Conservation (phyloP, 345 rosid genomes). For the Durio zibethinus region DNA sequence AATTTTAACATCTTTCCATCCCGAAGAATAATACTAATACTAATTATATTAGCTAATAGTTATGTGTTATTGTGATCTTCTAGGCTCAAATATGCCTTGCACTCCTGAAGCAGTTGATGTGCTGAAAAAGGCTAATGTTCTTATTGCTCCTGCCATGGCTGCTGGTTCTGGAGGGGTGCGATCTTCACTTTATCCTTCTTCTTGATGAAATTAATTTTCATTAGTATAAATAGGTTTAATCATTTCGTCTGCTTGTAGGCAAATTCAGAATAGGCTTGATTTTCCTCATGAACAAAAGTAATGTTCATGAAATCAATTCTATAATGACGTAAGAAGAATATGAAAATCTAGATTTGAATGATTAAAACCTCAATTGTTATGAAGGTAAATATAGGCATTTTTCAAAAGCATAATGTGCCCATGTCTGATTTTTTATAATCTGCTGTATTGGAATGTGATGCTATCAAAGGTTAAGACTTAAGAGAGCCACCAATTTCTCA, state of each 20-base stretch:
- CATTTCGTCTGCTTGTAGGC: neutral
- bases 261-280: neutral
- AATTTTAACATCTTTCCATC: neutral
- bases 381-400: neutral
- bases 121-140: conserved; percentile 80
- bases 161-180: conserved; percentile 99
- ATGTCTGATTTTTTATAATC: neutral
- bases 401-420: neutral
- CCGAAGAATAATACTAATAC: neutral
- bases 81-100: conserved; percentile 98
- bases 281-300: neutral
- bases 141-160: conserved; percentile 94
- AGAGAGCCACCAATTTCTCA: neutral
- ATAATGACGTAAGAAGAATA: neutral
- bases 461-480: neutral
- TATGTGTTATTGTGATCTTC: conserved; percentile 12
- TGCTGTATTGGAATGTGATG: neutral
- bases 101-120: conserved; percentile 90
- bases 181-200: conserved; percentile 16
- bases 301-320: neutral
- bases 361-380: neutral
- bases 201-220: conserved; percentile 1
- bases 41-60: neutral
- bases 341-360: neutral
- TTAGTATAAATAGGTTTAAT: neutral